phyloP scores from a whole-genome alignment of 164 flowering plant species.

The Malania oleifera region DNA sequence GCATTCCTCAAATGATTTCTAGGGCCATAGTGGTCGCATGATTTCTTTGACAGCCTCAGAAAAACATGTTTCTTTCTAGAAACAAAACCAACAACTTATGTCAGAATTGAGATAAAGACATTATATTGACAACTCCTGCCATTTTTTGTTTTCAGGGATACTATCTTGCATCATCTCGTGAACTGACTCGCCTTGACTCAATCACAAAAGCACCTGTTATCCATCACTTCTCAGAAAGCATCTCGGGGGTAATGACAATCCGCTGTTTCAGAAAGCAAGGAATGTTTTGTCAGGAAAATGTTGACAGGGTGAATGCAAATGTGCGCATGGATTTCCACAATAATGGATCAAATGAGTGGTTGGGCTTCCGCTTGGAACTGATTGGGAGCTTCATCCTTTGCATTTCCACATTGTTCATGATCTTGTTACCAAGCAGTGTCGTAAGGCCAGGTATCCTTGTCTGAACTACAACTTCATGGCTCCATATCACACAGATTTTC shows the following conservation, averaged over 20 bases:
- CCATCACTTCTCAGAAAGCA: conserved; percentile 95
- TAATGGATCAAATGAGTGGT: conserved; percentile 89
- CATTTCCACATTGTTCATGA: conserved; percentile 73
- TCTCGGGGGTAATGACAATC: conserved; percentile 85
- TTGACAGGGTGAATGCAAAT: conserved; percentile 59
- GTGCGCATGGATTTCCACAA: conserved; percentile 92
- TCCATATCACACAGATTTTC: too few relatives aligned
- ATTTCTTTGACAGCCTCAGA: too few relatives aligned
- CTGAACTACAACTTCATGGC: background rate
- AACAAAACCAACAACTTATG: too few relatives aligned
- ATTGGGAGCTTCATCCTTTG: conserved; percentile 76
- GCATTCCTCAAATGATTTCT: too few relatives aligned
- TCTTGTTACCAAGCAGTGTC: conserved; percentile 67
- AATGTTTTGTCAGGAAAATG: conserved; percentile 57
- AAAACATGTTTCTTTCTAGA: too few relatives aligned
- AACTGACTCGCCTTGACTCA: conserved; percentile 86
- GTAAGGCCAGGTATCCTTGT: conserved; percentile 62
- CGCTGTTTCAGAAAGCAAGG: conserved; percentile 71
- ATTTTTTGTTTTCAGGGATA: conserved; percentile 53
- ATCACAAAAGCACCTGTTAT: conserved; percentile 94
- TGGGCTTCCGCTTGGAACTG: conserved; percentile 89
- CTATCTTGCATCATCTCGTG: conserved; percentile 79
- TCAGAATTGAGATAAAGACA: too few relatives aligned
- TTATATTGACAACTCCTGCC: background rate
- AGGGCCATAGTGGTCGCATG: too few relatives aligned